These are phyloP conservation scores for Dendrobium officinale DNA, from an alignment of 106 monocot species.

Conservation along the genomic window DNA sequence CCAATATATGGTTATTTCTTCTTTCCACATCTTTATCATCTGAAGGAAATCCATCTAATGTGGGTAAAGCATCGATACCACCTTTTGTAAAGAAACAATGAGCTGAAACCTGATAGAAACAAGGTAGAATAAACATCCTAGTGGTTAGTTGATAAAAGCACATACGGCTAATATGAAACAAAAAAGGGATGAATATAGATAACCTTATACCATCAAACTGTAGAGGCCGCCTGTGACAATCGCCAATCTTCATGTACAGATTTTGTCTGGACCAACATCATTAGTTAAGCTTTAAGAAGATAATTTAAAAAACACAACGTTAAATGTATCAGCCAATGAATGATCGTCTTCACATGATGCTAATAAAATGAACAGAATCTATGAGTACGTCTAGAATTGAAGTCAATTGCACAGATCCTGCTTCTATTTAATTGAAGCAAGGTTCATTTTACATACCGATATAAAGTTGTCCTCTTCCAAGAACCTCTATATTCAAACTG, in stretches of 20 bases:
- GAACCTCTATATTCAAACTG: slow-evolving; percentile 63
- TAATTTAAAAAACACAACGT: not conserved
- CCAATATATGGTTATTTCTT: slow-evolving; percentile 37
- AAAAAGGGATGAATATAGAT: slow-evolving; percentile 1
- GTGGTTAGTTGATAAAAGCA: not conserved
- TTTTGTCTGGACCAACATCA: slow-evolving; percentile 47
- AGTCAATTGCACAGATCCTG: not conserved
- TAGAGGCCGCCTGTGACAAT: slow-evolving; percentile 21
- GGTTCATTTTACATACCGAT: slow-evolving; percentile 24
- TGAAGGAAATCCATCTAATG: slow-evolving; percentile 46
- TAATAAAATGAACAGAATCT: not conserved
- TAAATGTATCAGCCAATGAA: not conserved
- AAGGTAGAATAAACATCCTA: not conserved
- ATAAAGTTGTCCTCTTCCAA: slow-evolving; percentile 77
- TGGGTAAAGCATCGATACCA: slow-evolving; percentile 86
- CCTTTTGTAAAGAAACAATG: slow-evolving; percentile 75
- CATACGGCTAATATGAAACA: not conserved
- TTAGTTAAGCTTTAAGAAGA: not conserved
- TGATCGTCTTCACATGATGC: not conserved
- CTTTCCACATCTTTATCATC: slow-evolving; percentile 64
- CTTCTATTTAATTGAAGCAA: not conserved
- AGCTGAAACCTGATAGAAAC: slow-evolving; percentile 73
- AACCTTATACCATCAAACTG: slow-evolving; percentile 67
- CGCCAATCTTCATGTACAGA: slow-evolving; percentile 20
- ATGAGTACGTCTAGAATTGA: not conserved